Evolutionary conservation across 176 grass and related monocot genomes (phyloP), one percentile per base, ranked within the genome.

Genomic region (Secale cereale): DNA sequence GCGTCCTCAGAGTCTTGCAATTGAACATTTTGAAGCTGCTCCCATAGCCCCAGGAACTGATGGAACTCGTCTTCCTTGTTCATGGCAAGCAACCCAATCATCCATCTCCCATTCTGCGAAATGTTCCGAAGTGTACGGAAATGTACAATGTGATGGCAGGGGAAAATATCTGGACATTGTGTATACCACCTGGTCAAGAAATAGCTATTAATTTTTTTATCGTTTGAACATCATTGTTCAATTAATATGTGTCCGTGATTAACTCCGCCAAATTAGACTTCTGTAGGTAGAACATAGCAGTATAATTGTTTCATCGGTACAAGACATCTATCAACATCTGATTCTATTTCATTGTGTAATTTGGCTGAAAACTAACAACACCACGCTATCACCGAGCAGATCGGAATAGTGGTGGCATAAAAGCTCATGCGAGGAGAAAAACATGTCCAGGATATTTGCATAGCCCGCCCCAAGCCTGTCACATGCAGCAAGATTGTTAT

Each of bases 371-470:
- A 77, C 94, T 92, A 46, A 15, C 93, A 40, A 97, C 95, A 77
- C 94, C 95, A 83, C 88, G 95, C 78, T 97, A 94, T 59, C 94
- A 82, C 75, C 94, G 95, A 76, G 95, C 95, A 81, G 95, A 97
- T 37, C 93, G 90, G 78, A 97, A 92, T 40, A 94, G 88, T 15
- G 95, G 95, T 66, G 92, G 95, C 92, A 97, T 97, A 72, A 97
- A 94, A 88, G 56, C 33, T 93, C 90, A 97, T 94, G 82, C 94
- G 94, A 29, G 92, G 92, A 78, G 92, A 77, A 97, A 97, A 88
- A 94, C 95, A 46, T 97, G 95, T n/a, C 92, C 95, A 75, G 94
- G 89, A 63, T 92, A 97, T 81, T 97, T 97, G 90, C 95, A 97
- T 77, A 97, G 72, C 75, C 95, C 87, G 17, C 90, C 95, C 95